Base-by-base conservation (phyloP, 75 land plant species). In the Sequoiadendron giganteum region DNA sequence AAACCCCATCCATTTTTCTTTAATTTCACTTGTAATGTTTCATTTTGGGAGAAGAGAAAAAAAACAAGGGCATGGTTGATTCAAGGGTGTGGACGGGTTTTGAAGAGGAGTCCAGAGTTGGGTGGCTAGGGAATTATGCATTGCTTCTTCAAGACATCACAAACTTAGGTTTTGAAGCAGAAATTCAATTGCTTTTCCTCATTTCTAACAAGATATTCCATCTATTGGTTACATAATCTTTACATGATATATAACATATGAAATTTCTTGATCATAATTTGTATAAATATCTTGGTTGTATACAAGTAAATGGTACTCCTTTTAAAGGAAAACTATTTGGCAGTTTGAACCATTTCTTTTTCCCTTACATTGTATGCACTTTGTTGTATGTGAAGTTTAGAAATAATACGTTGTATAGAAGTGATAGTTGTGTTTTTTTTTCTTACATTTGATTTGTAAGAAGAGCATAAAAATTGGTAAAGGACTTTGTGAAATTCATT, bases 151-250 rank as follows among this genome's bases (percentile, higher is more conserved):
- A n/a, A n/a, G n/a, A n/a, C n/a, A n/a, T n/a, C n/a, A n/a, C n/a
- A n/a, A n/a, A n/a, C n/a, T 48, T 48, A 16, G 94, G 91, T 18
- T 98, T 98, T 94, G 99, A 98, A 83, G 99, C 99, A 87, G 87
- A 91, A 15, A 93, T 98, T 42, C 97, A 93, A 89, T 89, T 98
- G 14, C 86, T 87, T 43, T 45, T 2, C 38, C n/a, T 11, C 14
- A 34, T 83, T 47, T 11, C 32, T 42, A 45, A 83, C 28, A 83
- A 42, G 28, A 83, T 83, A 10, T 39, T 25, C 21, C 15, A 43
- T 83, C 48, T 83, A 13, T 15, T 42, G 30, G 11, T 18, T 38
- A 14, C 42, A 28, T 43, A 43, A 14, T 42, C 39, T 15, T 28
- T 87, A 79, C 28, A 21, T 87, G 47, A 18, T 55, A n/a, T 90